Evolutionary conservation across 352 stramenopile species (phyloP).

Genomic region (Peronospora farinosa): DNA sequence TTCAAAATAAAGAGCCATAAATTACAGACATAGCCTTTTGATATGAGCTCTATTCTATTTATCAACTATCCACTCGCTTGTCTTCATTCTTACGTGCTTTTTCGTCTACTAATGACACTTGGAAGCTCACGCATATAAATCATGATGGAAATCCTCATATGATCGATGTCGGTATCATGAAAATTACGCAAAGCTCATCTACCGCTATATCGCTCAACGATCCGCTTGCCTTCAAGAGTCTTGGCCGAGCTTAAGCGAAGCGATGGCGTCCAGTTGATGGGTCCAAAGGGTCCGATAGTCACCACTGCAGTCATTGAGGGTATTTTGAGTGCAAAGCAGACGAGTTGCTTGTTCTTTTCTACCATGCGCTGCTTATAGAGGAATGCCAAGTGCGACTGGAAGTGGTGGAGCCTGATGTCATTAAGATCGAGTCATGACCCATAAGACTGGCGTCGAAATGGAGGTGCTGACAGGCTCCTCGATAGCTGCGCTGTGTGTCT

Average conservation of each 20-base stretch:
- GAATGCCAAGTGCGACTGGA: conserved; percentile 85
- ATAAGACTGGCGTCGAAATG: conserved; percentile 95
- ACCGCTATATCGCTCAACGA: conserved; percentile 75
- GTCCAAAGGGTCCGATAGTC: conserved; percentile 88
- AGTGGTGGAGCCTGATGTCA: conserved; percentile 41
- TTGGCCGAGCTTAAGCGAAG: conserved; percentile 59
- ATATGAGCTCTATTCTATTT: background rate
- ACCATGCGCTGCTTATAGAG: conserved; percentile 89
- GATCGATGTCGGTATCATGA: conserved; percentile 89
- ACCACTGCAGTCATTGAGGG: conserved; percentile 89
- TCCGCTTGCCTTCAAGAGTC: conserved; percentile 81
- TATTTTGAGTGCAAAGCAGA: conserved; percentile 91
- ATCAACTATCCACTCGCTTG: background rate
- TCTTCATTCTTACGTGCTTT: conserved; percentile 1
- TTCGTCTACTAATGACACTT: conserved; percentile 8
- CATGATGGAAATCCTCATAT: conserved; percentile 60
- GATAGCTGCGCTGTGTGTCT: conserved; percentile 93
- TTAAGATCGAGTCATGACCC: conserved; percentile 88
- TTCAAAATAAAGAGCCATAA: background rate
- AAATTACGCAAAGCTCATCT: conserved; percentile 71
- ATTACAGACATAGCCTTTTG: conserved; percentile 7
- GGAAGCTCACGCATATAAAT: conserved; percentile 54
- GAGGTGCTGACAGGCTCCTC: conserved; percentile 91
- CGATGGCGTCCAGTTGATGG: conserved; percentile 34
- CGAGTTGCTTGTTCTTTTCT: conserved; percentile 90